These are phyloP conservation scores for Suhomyces bokatorum DNA, from an alignment of 1,139 yeast genomes.

Conservation along the genomic window DNA sequence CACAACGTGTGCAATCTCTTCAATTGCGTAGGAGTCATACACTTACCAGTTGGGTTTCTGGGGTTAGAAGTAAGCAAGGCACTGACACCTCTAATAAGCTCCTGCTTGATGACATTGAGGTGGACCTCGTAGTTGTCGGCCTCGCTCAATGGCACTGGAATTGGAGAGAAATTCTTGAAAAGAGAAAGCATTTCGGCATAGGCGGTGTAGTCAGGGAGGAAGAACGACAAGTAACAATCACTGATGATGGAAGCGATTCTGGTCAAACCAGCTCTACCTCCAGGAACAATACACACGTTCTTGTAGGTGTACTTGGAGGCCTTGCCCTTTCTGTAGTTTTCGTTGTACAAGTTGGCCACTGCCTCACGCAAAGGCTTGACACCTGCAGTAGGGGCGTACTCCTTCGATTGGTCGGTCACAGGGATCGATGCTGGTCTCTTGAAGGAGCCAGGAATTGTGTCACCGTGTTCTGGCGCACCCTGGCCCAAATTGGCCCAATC, in stretches of 20 bases:
- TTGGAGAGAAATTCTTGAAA: conserved; percentile 66
- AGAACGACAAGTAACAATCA: conserved; percentile 63
- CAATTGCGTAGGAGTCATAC: conserved; percentile 55
- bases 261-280: conserved; percentile 69
- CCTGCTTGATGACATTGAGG: conserved; percentile 54
- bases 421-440: conserved; percentile 55
- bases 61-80: conserved; percentile 66
- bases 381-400: conserved; percentile 69
- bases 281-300: conserved; percentile 68
- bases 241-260: conserved; percentile 66
- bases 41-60: conserved; percentile 66
- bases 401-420: conserved; percentile 55
- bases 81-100: conserved; percentile 61
- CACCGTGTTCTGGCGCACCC: conserved; percentile 72
- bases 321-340: conserved; percentile 52
- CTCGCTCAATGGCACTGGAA: conserved; percentile 65
- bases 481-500: conserved; percentile 70
- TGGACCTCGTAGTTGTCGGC: conserved; percentile 62
- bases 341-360: conserved; percentile 62
- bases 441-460: conserved; percentile 60
- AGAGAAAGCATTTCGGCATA: conserved; percentile 71
- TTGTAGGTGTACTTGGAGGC: conserved; percentile 60
- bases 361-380: conserved; percentile 58
- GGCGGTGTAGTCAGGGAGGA: conserved; percentile 70
- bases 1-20: conserved; percentile 57